Evolutionary conservation across 2,329 filamentous ascomycete genomes (phyloP).

Genomic region (Bipolaris sorokiniana): DNA sequence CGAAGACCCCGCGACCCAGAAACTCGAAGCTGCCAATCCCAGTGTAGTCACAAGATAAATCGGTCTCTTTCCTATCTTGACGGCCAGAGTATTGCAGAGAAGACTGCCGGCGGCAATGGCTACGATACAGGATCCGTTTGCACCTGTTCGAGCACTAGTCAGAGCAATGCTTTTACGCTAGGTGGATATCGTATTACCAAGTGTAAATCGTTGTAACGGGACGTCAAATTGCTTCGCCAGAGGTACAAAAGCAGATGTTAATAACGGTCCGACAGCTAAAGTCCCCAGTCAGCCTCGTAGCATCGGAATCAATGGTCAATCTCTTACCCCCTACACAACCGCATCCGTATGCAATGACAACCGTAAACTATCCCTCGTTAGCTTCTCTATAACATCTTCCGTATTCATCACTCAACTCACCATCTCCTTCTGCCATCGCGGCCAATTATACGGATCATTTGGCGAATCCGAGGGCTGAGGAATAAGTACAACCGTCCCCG

Average conservation of each 20-base stretch:
- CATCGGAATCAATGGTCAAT: background rate
- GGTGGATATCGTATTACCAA: slow-evolving; percentile 7
- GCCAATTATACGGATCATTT: slow-evolving; percentile 62
- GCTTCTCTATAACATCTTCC: background rate
- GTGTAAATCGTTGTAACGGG: slow-evolving; percentile 25
- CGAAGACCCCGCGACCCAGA: slow-evolving; percentile 33
- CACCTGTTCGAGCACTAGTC: slow-evolving; percentile 9
- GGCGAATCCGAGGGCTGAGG: slow-evolving; percentile 59
- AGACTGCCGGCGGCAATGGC: slow-evolving; percentile 29
- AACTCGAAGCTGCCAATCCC: slow-evolving; percentile 26
- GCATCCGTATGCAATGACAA: slow-evolving; percentile 32
- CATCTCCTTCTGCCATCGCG: slow-evolving; percentile 36
- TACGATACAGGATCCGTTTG: slow-evolving; percentile 30
- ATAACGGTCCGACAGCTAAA: slow-evolving; percentile 31
- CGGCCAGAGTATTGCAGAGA: slow-evolving; percentile 30
- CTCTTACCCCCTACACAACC: slow-evolving; percentile 31
- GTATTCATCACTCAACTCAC: background rate
- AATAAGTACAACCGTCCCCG: slow-evolving; percentile 55
- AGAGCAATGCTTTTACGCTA: background rate
- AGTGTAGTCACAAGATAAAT: slow-evolving; percentile 30
- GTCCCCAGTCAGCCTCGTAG: background rate
- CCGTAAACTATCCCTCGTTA: slow-evolving; percentile 21
- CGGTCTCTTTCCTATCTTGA: slow-evolving; percentile 32
- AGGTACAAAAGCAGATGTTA: slow-evolving; percentile 33
- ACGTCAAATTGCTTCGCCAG: slow-evolving; percentile 27